These are phyloP conservation scores for Tylopilus plumbeoviolaceoides DNA, from an alignment of 768 basidiomycete genomes.

Conservation along the genomic window DNA sequence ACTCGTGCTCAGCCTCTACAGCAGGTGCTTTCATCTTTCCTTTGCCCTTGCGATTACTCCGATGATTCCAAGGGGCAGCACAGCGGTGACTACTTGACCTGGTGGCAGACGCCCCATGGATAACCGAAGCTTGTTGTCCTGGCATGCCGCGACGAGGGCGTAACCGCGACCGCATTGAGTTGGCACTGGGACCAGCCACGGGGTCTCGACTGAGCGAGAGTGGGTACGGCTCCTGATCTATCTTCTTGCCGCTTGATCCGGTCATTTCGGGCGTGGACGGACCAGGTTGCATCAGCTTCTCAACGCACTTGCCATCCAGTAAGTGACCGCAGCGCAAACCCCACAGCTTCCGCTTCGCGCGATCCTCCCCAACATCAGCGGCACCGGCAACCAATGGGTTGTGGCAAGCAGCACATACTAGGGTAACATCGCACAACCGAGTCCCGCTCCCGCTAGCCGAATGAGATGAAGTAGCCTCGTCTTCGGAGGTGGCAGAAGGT, in stretches of 20 bases:
- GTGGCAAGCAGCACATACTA: slow-evolving; percentile 66
- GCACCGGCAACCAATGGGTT: slow-evolving; percentile 59
- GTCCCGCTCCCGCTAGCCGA: slow-evolving; percentile 23
- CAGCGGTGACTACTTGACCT: slow-evolving; percentile 9
- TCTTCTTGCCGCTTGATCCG: slow-evolving; percentile 14
- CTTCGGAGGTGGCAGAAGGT: slow-evolving; percentile 38
- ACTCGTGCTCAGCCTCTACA: slow-evolving; percentile 50
- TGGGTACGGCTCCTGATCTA: background rate
- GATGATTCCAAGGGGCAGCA: background rate
- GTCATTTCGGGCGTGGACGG: slow-evolving; percentile 5
- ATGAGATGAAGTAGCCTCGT: slow-evolving; percentile 33
- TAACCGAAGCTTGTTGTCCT: slow-evolving; percentile 3
- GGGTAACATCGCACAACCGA: slow-evolving; percentile 35
- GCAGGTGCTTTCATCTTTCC: slow-evolving; percentile 33
- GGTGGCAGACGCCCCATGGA: slow-evolving; percentile 2
- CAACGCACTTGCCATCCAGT: slow-evolving; percentile 72
- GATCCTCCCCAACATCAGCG: slow-evolving; percentile 45
- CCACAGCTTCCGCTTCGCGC: slow-evolving; percentile 54
- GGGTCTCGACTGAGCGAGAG: slow-evolving; percentile 27
- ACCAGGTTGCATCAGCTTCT: slow-evolving; percentile 49
- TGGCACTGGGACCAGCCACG: slow-evolving; percentile 18
- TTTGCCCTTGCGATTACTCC: slow-evolving; percentile 29
- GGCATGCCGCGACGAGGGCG: slow-evolving; percentile 40
- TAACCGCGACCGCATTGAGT: slow-evolving; percentile 54
- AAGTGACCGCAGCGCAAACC: slow-evolving; percentile 73